Evolutionary conservation across 2,329 filamentous ascomycete species (phyloP).

Genomic region (Microsporum audouinii): DNA sequence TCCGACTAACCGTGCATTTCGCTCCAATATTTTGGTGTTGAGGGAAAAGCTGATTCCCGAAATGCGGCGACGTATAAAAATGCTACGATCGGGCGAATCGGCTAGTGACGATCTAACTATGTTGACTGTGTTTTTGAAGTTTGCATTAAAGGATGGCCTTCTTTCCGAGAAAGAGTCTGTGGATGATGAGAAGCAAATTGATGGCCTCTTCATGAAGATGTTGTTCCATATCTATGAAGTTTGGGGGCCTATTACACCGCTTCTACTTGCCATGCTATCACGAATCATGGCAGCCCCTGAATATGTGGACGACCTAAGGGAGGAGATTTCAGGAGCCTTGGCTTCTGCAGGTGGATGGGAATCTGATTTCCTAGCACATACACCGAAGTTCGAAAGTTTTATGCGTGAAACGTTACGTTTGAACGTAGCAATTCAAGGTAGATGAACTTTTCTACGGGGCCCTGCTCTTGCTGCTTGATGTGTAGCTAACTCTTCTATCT

Average conservation of each 20-base stretch:
- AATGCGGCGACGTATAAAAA: not conserved
- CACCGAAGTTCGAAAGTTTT: not conserved
- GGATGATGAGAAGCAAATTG: not conserved
- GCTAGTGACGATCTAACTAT: not conserved
- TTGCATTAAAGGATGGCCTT: not conserved
- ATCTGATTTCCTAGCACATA: not conserved
- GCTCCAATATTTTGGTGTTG: not conserved
- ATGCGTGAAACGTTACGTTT: not conserved
- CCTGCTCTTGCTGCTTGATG: not conserved
- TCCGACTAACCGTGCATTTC: not conserved
- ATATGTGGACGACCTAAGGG: not conserved
- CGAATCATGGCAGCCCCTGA: not conserved
- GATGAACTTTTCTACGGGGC: not conserved
- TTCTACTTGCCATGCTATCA: not conserved
- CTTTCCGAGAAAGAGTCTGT: not conserved
- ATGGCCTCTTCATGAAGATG: not conserved
- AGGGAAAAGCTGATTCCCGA: not conserved
- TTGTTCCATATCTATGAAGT: slow-evolving; percentile 1
- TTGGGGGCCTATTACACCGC: not conserved
- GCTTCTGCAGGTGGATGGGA: not conserved
- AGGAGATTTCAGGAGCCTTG: not conserved
- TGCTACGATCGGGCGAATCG: not conserved
- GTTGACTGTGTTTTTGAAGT: not conserved
- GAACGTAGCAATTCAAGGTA: not conserved
- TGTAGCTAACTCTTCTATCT: not conserved